Conservation (phyloP, 2,329 filamentous ascomycete genomes). For the Fusarium sp. region DNA sequence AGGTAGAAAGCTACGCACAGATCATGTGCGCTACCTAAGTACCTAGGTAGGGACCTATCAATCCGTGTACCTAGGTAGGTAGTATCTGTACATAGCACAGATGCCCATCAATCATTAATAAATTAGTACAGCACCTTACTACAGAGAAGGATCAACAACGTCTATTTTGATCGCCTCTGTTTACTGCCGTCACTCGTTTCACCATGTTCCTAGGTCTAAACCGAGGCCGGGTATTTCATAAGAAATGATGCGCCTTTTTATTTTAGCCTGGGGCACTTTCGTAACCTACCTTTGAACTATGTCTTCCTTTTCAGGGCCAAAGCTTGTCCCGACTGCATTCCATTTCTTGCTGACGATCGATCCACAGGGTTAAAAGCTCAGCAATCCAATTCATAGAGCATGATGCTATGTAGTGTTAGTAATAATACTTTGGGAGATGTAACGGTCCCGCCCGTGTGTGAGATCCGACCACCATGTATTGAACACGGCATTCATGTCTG, state of each 20-base stretch:
- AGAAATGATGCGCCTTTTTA: not conserved
- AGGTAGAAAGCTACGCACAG: conserved; percentile 16
- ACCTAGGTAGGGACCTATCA: too few relatives aligned
- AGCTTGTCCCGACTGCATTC: conserved; percentile 1
- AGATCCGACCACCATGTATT: not conserved
- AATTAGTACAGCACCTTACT: not conserved
- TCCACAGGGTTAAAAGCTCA: not conserved
- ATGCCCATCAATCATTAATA: too few relatives aligned
- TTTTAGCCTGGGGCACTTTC: not conserved
- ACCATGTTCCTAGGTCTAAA: too few relatives aligned
- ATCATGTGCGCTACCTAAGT: conserved; percentile 11
- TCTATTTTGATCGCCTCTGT: too few relatives aligned
- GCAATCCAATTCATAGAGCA: not conserved
- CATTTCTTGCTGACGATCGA: not conserved
- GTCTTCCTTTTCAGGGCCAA: conserved; percentile 2
- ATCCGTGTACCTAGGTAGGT: not conserved
- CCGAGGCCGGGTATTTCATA: too few relatives aligned
- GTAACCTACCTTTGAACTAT: not conserved
- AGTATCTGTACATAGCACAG: too few relatives aligned
- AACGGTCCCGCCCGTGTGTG: not conserved
- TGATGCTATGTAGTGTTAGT: conserved; percentile 6
- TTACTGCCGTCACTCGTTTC: too few relatives aligned
- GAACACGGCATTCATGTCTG: not conserved
- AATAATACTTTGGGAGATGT: not conserved
- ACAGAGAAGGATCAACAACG: too few relatives aligned